Base-by-base conservation (phyloP, 2,329 filamentous ascomycete species). In the Arthrobotrys sphaeroides region DNA sequence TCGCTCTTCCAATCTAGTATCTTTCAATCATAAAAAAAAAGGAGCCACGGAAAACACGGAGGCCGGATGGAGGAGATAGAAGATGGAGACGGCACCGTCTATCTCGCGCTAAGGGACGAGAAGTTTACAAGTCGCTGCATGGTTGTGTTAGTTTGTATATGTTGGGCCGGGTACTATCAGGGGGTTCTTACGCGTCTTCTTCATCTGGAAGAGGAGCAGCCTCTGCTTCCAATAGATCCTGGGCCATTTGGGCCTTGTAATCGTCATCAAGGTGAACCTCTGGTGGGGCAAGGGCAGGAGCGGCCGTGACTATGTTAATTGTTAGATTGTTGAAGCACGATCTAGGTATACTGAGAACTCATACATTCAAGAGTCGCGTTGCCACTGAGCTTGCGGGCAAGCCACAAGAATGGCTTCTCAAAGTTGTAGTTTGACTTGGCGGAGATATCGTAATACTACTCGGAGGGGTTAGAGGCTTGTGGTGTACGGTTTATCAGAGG, bases 351-450 rank as follows among this genome's bases (percentile, higher is more conserved):
- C 78, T 55, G 78, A 74, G 42, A 16, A 13, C n/a, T 38, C 51
- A 12, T 65, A 85, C 90, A 81, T 86, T 95, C 92, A 84, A 97
- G 85, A 82, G 86, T 84, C 82, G 92, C 87, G 88, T 98, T 98
- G 85, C 94, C 95, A 81, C 97, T 94, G 73, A 99, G 90, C 90
- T 99, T 99, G 85, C 95, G 90, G 81, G 94, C 94, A 81, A 99
- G 91, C 95, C 95, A 98, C 81, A 98, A 91, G 92, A 99, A 98
- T 78, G 94, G 94, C 90, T 98, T 99, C 90, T 98, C 94, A 85
- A 98, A 98, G 90, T 98, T 98, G 88, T 99, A 98, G 89, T 98
- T 98, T 83, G 94, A 97, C 88, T 98, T 99, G 85, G 95, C 95
- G 43, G 93, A 97, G 84, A 98, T 98, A 82, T 98, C 95, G 89